Base-by-base conservation (phyloP, 2,329 filamentous ascomycete species). In the Exophiala lecanii-corni region DNA sequence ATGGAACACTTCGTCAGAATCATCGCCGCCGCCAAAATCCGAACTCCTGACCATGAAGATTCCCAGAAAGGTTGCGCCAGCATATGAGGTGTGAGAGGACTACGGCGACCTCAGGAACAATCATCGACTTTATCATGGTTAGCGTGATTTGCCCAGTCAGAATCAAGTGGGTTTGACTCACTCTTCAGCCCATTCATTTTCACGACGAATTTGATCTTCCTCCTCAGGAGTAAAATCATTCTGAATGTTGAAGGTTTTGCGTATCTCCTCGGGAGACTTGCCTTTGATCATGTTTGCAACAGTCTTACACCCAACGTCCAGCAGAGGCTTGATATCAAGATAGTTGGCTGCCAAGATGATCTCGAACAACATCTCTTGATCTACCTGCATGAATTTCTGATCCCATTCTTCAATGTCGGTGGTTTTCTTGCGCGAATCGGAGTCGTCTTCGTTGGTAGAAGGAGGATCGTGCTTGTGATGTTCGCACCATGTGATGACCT, bases 201-300 rank as follows among this genome's bases (percentile, higher is more conserved):
- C 86, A 3, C 86, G 80, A 44, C 86, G 84, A 53, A 92, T 98
- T 76, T 98, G 92, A 63, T 98, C 92, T 69, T 98, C 92, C 72
- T 98, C 92, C 69, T 98, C 92, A 2, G 91, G 88, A 0, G 92
- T 97, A 72, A 98, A 98, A 67, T 98, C 92, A 60, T 98, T 98
- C 61, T 94, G 92, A 61, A 98, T 98, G 73, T 98, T 98, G 75
- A 98, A 98, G 0, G 92, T 98, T 78, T 97, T 98, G 39, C 92
- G 86, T 60, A 98, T 98, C 74, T 98, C 92, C 66, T 98, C 92
- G 2, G 92, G 92, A 0, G 89, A 95, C 78, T 98, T 98, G 72
- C 92, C 92, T 85, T 98, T 98, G 76, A 98, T 98, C 92, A 98
- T 98, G 72, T 98, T 98, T 50, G 92, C 92, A 12, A 98, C 92